Base-by-base conservation (phyloP, 768 basidiomycete genomes). In the Agaricus bisporus region DNA sequence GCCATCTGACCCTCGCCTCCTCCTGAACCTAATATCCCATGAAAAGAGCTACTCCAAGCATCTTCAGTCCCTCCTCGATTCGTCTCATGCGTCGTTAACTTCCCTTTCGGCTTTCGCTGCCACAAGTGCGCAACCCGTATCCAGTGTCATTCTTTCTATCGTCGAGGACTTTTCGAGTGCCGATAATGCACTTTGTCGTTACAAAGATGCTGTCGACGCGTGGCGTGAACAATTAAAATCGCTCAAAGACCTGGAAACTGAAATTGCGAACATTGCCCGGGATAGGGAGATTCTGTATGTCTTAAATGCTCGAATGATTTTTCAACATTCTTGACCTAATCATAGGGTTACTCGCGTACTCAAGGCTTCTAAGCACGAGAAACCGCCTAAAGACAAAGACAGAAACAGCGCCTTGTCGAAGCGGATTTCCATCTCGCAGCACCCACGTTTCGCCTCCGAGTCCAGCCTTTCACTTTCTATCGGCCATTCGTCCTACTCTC, bases 231-330 rank as follows among this genome's bases (percentile, higher is more conserved):
- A 79, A 52, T 73, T 91, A 56, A 73, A 72, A 56, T 67, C 66
- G 2, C 68, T 93, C 57, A 87, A 83, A 63, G 70, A 70, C 9
- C 71, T 86, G 50, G 88, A 92, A 66, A 85, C 89, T 42, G 88
- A 88, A 53, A 80, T 91, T 4, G 74, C 72, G 3, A 83, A 80
- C 58, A 73, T 91, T 49, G 69, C 88, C 56, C 71, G 86, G 5
- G 90, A 92, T 66, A 72, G 87, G 42, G 89, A 92, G 60, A 92
- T 93, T 58, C 74, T 91, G 90, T 91, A 57, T 62, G 86, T 76
- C 10, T 42, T 45, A 5, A 44, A 9, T 51, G 18, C 22, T 36
- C 18, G n/a, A 20, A 29, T 36, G 46, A 49, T 26, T 49, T 22
- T 25, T 42, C 46, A 48, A 14, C 20, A 51, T 9, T 32, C 4